Evolutionary conservation across 371 early-diverging fungal genomes (phyloP).

Genomic region (Mucor circinelloides): DNA sequence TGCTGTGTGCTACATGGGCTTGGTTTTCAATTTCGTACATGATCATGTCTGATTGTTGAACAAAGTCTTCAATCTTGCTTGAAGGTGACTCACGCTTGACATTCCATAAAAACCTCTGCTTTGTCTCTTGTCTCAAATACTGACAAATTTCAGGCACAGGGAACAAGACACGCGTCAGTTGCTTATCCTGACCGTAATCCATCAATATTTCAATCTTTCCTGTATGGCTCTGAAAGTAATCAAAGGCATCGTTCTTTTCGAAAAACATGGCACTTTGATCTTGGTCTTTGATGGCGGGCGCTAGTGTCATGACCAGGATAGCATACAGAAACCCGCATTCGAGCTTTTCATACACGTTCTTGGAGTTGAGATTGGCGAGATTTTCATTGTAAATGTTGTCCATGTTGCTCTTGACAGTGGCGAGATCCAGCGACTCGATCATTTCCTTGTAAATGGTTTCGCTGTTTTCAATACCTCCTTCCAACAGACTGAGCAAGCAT

Average conservation of each 20-base stretch:
- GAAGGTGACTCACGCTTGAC: conserved; percentile 55
- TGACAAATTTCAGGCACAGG: conserved; percentile 61
- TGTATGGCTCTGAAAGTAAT: conserved; percentile 49
- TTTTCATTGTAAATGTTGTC: conserved; percentile 30
- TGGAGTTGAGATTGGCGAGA: conserved; percentile 17
- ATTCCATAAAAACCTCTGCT: conserved; percentile 54
- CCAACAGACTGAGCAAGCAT: conserved; percentile 54
- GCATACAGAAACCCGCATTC: conserved; percentile 47
- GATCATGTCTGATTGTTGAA: conserved; percentile 52
- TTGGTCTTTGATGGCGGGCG: conserved; percentile 32
- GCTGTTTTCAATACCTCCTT: conserved; percentile 57
- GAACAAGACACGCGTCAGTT: conserved; percentile 49
- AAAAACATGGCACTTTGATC: conserved; percentile 32
- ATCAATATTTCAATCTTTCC: conserved; percentile 61
- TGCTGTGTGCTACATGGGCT: conserved; percentile 47
- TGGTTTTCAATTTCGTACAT: conserved; percentile 60
- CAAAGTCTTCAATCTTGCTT: conserved; percentile 59
- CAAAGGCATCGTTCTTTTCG: conserved; percentile 37
- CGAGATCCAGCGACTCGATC: conserved; percentile 45
- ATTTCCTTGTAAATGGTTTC: conserved; percentile 53
- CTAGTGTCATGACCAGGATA: conserved; percentile 46
- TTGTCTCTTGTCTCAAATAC: conserved; percentile 50
- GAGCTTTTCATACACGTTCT: conserved; percentile 30
- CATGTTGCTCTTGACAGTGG: conserved; percentile 40
- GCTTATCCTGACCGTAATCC: conserved; percentile 46